phyloP scores from a whole-genome alignment of 192 early-diverging fungal species.

The Coemansia sp. region DNA sequence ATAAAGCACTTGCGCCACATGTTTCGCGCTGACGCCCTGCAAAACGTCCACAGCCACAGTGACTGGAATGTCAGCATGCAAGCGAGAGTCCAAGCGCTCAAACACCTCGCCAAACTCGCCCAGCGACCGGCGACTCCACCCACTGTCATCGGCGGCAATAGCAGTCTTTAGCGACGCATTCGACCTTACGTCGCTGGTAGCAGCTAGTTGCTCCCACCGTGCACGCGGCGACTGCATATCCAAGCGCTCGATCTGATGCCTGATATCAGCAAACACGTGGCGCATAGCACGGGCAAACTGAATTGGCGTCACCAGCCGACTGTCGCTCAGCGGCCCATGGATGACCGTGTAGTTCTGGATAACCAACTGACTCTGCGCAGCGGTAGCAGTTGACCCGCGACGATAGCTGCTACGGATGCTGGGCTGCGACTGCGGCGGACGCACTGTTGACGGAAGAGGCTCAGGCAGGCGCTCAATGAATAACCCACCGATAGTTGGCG shows the following conservation, averaged over 20 bases:
- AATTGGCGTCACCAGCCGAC: slow-evolving; percentile 21
- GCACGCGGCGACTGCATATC: slow-evolving; percentile 26
- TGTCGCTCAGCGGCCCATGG: not conserved
- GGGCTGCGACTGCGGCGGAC: not conserved
- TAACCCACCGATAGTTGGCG: slow-evolving; percentile 9
- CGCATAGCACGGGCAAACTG: slow-evolving; percentile 27
- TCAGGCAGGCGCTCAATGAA: slow-evolving; percentile 26
- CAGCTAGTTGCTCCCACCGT: slow-evolving; percentile 23
- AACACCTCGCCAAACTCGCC: slow-evolving; percentile 11
- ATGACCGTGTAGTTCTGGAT: slow-evolving; percentile 41
- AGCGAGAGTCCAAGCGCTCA: slow-evolving; percentile 19
- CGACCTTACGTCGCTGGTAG: slow-evolving; percentile 19
- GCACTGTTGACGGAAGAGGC: not conserved
- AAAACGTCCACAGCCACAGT: slow-evolving; percentile 32
- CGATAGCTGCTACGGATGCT: not conserved
- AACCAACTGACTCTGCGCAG: slow-evolving; percentile 1
- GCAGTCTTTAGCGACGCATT: slow-evolving; percentile 24
- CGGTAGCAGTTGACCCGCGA: not conserved
- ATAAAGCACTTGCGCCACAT: slow-evolving; percentile 16
- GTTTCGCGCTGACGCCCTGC: slow-evolving; percentile 20
- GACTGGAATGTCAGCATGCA: slow-evolving; percentile 40
- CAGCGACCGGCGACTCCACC: slow-evolving; percentile 1
- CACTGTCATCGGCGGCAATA: slow-evolving; percentile 6
- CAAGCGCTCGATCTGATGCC: slow-evolving; percentile 30
- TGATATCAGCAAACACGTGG: slow-evolving; percentile 32